Conservation (phyloP, 345 rosid species). For the Eucalyptus marginata region DNA sequence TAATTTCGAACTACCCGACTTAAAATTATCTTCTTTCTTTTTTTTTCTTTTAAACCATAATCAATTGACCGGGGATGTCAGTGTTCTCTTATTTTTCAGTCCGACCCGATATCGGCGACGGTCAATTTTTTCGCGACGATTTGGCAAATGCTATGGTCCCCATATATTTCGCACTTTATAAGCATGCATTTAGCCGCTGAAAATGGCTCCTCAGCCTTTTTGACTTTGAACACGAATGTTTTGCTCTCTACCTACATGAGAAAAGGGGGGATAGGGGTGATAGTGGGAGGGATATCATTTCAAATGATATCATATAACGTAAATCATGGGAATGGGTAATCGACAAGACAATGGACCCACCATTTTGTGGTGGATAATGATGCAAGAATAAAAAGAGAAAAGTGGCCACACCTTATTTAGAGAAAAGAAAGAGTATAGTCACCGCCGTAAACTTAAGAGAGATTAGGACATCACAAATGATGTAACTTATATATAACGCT, state of each 20-base stretch:
- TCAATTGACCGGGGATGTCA: neutral
- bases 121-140: neutral
- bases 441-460: neutral
- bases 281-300: neutral
- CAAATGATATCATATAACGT: constrained; percentile 4
- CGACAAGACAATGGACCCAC: constrained; percentile 6
- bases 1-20: neutral
- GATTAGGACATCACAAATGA: no score
- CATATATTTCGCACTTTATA: neutral
- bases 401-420: neutral
- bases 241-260: neutral
- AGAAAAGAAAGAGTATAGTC: neutral
- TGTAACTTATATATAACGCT: no score
- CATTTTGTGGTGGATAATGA: constrained; percentile 7
- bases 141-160: neutral
- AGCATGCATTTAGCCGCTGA: neutral
- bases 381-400: neutral
- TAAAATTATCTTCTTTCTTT: neutral
- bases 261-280: neutral
- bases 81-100: neutral
- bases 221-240: constrained; percentile 1
- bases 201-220: neutral
- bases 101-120: neutral
- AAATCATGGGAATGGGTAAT: constrained; percentile 6
- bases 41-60: neutral